Evolutionary conservation across 345 rosid species (phyloP).

Genomic region (Arabis hirsuta): DNA sequence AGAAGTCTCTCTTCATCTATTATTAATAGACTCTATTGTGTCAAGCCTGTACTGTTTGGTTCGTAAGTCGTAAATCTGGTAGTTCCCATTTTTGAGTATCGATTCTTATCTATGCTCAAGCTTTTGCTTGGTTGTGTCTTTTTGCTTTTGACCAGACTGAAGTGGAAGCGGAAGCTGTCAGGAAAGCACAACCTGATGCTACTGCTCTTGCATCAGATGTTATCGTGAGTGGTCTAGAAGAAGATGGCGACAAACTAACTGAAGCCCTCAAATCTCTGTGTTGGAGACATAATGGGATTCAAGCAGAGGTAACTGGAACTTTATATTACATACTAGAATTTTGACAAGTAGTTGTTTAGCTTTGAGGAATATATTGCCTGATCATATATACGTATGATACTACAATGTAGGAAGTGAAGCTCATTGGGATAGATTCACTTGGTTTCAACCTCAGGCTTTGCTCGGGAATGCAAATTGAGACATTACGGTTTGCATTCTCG

Average conservation of each 20-base stretch:
- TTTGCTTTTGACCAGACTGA: conserved; percentile 50
- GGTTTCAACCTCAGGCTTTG: conserved; percentile 88
- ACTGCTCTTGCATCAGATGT: conserved; percentile 65
- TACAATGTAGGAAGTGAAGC: conserved; percentile 66
- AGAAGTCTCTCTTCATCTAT: background rate
- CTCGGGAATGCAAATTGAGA: conserved; percentile 80
- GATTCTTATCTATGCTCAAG: conserved; percentile 13
- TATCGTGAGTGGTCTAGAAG: conserved; percentile 68
- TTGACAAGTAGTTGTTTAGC: background rate
- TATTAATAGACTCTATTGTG: background rate
- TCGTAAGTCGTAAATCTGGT: background rate
- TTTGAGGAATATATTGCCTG: background rate
- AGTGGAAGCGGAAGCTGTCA: conserved; percentile 73
- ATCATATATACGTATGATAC: background rate
- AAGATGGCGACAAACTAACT: conserved; percentile 59
- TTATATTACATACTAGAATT: background rate
- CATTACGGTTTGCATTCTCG: conserved; percentile 71
- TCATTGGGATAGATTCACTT: conserved; percentile 71
- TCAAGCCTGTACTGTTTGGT: background rate
- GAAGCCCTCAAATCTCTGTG: conserved; percentile 81
- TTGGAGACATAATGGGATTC: conserved; percentile 78
- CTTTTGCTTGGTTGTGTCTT: conserved; percentile 37
- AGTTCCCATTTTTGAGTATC: background rate
- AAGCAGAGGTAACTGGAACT: conserved; percentile 70
- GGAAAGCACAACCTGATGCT: conserved; percentile 75